Base-by-base conservation (phyloP, 1,284 basidiomycete species). In the Puccinia horiana region DNA sequence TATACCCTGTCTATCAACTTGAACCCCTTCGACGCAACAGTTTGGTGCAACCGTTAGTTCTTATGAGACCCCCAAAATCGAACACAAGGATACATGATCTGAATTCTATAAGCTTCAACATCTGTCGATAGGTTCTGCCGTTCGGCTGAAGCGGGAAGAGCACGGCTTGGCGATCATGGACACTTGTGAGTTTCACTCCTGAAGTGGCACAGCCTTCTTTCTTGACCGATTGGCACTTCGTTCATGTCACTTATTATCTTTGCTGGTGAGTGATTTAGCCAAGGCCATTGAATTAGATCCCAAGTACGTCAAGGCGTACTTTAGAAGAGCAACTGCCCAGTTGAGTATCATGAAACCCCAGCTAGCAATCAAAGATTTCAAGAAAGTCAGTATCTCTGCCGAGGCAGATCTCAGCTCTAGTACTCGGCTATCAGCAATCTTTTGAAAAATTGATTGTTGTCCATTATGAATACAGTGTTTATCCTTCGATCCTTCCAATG, bases 261-360 rank as follows among this genome's bases (percentile, higher is more conserved):
- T 37, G 74, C 84, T 75, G 32, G 44, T 32, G 16, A 29, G 4
- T 52, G 16, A 47, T 49, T 63, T 63, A 58, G 54, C 61, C 1
- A 32, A 42, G 86, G 97, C 96, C 9, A 93, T 99, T 83, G 90
- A 92, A 84, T 88, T 98, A 84, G 94, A 99, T 88, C 91, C 93
- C 0, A 92, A 91, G 85, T 98, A 97, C 87, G 92, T 92, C 82
- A 99, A 99, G 87, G 94, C 94, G 0, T 95, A 93, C 86, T 88
- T 86, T 86, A 93, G 95, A 83, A 93, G 97, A 75, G 96, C 94
- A 73, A 92, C 93, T 85, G 97, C 95, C 84, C 91, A 96, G 85
- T 90, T 99, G 82, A 93, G 96, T 86, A 93, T 95, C 77, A 88
- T 98, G 83, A 92, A 93, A 85, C 93, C 93, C 65, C 93, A 93